These are phyloP conservation scores for Striga asiatica DNA, from an alignment of 257 asterid species.

Conservation along the genomic window DNA sequence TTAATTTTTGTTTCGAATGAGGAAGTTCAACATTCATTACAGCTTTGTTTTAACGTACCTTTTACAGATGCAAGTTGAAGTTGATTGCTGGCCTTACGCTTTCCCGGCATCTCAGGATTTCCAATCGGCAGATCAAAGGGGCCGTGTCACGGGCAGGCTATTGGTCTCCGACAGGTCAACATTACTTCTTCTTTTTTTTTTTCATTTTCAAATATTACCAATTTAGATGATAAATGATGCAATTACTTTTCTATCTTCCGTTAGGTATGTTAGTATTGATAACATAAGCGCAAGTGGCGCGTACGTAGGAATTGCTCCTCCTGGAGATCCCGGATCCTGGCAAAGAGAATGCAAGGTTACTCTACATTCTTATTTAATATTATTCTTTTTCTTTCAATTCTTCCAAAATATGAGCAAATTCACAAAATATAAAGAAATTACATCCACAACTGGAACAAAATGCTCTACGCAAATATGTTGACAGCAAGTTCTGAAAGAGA, in stretches of 20 bases:
- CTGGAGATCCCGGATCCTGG: constrained; percentile 72
- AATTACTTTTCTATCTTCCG: not conserved
- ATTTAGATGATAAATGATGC: not conserved
- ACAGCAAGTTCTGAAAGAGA: no score
- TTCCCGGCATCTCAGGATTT: constrained; percentile 77
- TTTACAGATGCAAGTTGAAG: constrained; percentile 36
- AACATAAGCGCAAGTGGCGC: constrained; percentile 53
- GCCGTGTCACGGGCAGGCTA: constrained; percentile 50
- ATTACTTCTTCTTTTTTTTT: not conserved
- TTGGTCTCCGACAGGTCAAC: constrained; percentile 60
- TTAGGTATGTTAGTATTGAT: constrained; percentile 39
- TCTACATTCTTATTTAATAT: not conserved
- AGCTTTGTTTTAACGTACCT: not conserved
- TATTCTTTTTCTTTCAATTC: no score
- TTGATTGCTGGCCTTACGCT: constrained; percentile 66
- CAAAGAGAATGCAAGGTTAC: constrained; percentile 81
- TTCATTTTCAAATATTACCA: not conserved
- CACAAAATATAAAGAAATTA: no score
- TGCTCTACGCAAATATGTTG: no score
- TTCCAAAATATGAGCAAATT: no score
- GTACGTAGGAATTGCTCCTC: constrained; percentile 69
- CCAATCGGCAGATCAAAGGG: constrained; percentile 50
- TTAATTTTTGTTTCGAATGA: no score
- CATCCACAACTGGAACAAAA: no score
- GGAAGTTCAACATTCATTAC: not conserved